Base-by-base conservation (phyloP, 768 basidiomycete genomes). In the Amanita pseudoporphyria region DNA sequence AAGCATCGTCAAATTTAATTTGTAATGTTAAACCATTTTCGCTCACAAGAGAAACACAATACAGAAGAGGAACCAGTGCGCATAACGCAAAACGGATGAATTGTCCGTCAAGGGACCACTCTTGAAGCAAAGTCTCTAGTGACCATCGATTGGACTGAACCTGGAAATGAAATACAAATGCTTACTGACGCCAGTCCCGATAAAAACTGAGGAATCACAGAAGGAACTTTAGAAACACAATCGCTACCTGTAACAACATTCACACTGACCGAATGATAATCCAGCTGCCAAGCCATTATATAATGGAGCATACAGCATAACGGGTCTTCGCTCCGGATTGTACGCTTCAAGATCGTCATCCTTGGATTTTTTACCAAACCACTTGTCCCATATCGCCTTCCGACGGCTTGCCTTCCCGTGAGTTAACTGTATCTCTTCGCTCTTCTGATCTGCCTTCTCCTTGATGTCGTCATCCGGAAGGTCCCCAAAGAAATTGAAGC, bases 231-330 rank as follows among this genome's bases (percentile, higher is more conserved):
- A 40, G 71, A 49, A 16, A 71, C 59, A 57, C 30, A 5, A 18
- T 65, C 30, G 53, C 40, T 35, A 65, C 65, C 48, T 59, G 63
- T 28, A 61, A 70, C 33, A n/a, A 3, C 67, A 64, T 53, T 69
- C 67, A 52, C 53, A 77, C 56, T 60, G 38, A 54, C 80, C 64
- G 33, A 87, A 57, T 0, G 81, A 77, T 14, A 77, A 60, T 0
- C 76, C 86, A 0, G 84, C 69, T 56, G 74, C 64, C 3, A 71
- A 45, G 2, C 87, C 87, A 50, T 79, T 79, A 62, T 87, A 88
- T 4, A 84, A 42, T 5, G 87, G 84, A 0, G 85, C 82, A 49
- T 82, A 77, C 32, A 86, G 58, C 55, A 59, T 64, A 0, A 69
- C 59, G 0, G 63, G 65, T 38, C 51, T 40, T 19, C 26, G 43